Percentiles rank a stretch among this genome's conserved stretches.
These are phyloP conservation scores for Oehlia diaphana DNA, from an alignment of 192 early-diverging fungal species.

Conservation along the genomic window DNA sequence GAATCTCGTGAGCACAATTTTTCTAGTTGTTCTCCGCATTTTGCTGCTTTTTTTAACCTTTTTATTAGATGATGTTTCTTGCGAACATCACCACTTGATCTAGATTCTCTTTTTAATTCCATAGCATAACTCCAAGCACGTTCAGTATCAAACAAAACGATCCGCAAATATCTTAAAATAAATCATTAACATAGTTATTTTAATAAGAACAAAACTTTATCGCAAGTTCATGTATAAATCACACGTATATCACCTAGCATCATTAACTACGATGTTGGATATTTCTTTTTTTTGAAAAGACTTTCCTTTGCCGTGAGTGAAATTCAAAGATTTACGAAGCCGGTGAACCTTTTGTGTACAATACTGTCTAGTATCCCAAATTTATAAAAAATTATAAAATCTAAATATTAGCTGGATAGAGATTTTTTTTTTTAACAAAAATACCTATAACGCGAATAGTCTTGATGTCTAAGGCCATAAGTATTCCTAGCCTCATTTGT, in stretches of 20 bases:
- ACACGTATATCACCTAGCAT: slow-evolving; percentile 42
- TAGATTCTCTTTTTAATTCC: slow-evolving; percentile 67
- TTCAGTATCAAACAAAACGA: slow-evolving; percentile 71
- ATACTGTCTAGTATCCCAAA: slow-evolving; percentile 50
- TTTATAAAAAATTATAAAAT: background rate
- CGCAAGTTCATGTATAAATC: background rate
- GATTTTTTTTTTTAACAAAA: background rate
- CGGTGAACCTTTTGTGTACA: slow-evolving; percentile 64
- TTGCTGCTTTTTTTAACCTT: slow-evolving; percentile 61
- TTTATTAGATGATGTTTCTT: slow-evolving; percentile 67
- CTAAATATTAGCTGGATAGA: background rate
- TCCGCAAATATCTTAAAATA: slow-evolving; percentile 52
- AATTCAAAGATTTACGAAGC: slow-evolving; percentile 53
- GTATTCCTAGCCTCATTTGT: slow-evolving; percentile 67
- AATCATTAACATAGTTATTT: background rate
- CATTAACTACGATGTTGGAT: slow-evolving; percentile 41
- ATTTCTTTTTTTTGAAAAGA: slow-evolving; percentile 50
- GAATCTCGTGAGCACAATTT: slow-evolving; percentile 44
- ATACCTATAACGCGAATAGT: slow-evolving; percentile 75
- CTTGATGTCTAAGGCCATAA: slow-evolving; percentile 79
- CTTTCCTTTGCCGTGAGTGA: slow-evolving; percentile 55
- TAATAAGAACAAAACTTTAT: background rate
- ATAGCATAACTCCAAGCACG: slow-evolving; percentile 77
- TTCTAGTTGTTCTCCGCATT: slow-evolving; percentile 49
- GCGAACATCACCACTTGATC: slow-evolving; percentile 54